Evolutionary conservation across 768 basidiomycete genomes (phyloP), one percentile per base, ranked within the genome.

Genomic region (Lactarius akahatsu): DNA sequence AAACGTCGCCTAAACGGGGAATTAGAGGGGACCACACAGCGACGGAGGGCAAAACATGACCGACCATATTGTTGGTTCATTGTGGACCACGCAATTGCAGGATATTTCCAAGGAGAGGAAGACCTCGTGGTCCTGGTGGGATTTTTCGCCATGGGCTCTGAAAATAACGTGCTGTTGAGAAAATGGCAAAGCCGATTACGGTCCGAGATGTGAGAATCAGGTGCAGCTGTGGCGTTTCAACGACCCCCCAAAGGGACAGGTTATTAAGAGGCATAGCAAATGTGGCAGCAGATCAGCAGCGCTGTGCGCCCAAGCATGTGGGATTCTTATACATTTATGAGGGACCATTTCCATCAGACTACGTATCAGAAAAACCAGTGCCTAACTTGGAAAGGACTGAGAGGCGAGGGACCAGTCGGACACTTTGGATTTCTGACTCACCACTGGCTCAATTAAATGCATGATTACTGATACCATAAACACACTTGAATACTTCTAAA

Each of bases 91-190:
- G 61, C 40, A 69, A 43, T 0, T 67, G 20, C 8, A 67, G 61
- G 20, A 59, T 34, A n/a, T 67, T 67, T 0, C 65, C 68, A 8
- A 69, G 1, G 20, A 69, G 57, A 50, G 68, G 68, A 8, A 69
- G 13, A 18, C 68, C 65, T 32, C 16, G 62, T 56, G 68, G 68
- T 4, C 68, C 68, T 1, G 68, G 68, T 11, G 68, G 68, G 11
- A 67, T 50, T 28, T 63, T 61, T n/a, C 68, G 68, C 61, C 65
- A 69, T 54, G 68, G 65, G 50, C 65, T 67, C 23, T 45, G 65
- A 11, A 67, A 15, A 28, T 69, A 67, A 30, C 66, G 68, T 30
- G 55, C 20, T 13, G 15, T 40, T 3, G 52, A n/a, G 13, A 50
- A 40, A 26, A 65, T 18, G 9, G 36, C 52, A 38, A 40, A 10